A percentile compares a stretch with the other conserved stretches of the same genome.
Evolutionary conservation across 2,329 filamentous ascomycete genomes (phyloP).

Genomic region (Metarhizium anisopliae): DNA sequence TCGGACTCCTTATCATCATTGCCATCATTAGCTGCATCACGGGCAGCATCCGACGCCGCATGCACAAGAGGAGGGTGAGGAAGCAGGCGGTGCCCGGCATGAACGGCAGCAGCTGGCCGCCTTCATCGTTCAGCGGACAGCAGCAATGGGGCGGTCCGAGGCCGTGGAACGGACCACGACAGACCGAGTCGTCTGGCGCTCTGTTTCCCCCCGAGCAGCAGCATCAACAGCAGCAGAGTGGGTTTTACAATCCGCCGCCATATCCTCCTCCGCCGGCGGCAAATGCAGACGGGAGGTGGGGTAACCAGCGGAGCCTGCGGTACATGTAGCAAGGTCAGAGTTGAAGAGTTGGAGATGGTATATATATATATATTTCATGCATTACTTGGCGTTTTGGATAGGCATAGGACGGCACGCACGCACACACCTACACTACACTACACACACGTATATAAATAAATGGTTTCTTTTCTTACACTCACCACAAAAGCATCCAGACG

Average conservation of each 20-base stretch:
- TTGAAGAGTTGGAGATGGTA: background rate
- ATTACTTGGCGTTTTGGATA: too few species aligned
- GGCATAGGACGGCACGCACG: too few species aligned
- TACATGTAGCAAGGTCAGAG: background rate
- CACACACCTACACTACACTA: too few species aligned
- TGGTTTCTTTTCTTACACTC: too few species aligned
- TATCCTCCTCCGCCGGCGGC: background rate
- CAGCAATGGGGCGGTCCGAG: slow-evolving; percentile 2
- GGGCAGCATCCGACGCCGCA: slow-evolving; percentile 28
- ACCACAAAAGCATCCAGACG: too few species aligned
- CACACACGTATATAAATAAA: too few species aligned
- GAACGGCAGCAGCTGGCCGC: slow-evolving; percentile 15
- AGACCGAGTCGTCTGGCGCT: background rate
- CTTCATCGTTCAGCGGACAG: background rate
- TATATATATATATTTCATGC: background rate
- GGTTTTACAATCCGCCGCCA: background rate
- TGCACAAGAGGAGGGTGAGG: slow-evolving; percentile 13
- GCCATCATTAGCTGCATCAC: slow-evolving; percentile 59
- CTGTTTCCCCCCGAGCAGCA: background rate
- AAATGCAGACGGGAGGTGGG: background rate
- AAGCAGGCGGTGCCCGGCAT: slow-evolving; percentile 15
- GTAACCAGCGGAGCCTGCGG: background rate
- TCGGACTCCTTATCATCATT: slow-evolving; percentile 66
- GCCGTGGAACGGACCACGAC: background rate
- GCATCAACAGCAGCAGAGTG: background rate